phyloP scores from a whole-genome alignment of 2,329 filamentous ascomycete genomes.

The Phialemoniopsis sp. region DNA sequence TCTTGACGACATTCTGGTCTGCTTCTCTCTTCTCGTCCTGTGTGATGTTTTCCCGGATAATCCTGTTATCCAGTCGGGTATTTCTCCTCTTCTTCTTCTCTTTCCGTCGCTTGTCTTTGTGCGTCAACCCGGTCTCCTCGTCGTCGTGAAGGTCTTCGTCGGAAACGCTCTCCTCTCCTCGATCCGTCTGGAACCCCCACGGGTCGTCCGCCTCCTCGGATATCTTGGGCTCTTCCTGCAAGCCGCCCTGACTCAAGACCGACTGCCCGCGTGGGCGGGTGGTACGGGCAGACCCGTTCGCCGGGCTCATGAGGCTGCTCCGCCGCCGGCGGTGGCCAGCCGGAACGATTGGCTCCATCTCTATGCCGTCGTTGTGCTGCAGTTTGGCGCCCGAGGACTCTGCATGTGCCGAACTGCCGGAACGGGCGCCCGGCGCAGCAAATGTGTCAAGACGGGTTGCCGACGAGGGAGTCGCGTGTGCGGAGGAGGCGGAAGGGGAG shows the following conservation, averaged over 20 bases:
- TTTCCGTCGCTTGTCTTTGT: conserved; percentile 65
- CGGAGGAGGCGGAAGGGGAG: conserved; percentile 1
- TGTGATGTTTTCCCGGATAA: conserved; percentile 59
- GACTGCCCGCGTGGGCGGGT: conserved; percentile 16
- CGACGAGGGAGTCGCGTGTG: conserved; percentile 1
- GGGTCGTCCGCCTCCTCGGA: conserved; percentile 30
- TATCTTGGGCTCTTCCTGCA: conserved; percentile 39
- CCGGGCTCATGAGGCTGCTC: conserved; percentile 47
- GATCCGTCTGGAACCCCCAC: conserved; percentile 14
- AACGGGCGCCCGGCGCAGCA: not conserved
- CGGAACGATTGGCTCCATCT: conserved; percentile 49
- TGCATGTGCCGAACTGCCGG: not conserved
- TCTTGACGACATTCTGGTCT: conserved; percentile 67
- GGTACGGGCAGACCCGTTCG: conserved; percentile 14
- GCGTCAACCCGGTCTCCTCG: conserved; percentile 83
- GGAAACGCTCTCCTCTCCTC: conserved; percentile 50
- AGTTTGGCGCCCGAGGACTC: conserved; percentile 4
- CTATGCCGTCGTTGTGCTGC: conserved; percentile 36
- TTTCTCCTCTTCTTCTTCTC: conserved; percentile 64
- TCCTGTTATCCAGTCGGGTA: conserved; percentile 65
- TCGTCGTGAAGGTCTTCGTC: conserved; percentile 78
- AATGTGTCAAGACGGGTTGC: not conserved
- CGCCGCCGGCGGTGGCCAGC: conserved; percentile 50
- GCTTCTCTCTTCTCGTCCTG: conserved; percentile 71
- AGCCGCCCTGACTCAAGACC: conserved; percentile 20